Evolutionary conservation across 495 filamentous ascomycete genomes (phyloP).

Genomic region (Saxophila tyrrhenica): DNA sequence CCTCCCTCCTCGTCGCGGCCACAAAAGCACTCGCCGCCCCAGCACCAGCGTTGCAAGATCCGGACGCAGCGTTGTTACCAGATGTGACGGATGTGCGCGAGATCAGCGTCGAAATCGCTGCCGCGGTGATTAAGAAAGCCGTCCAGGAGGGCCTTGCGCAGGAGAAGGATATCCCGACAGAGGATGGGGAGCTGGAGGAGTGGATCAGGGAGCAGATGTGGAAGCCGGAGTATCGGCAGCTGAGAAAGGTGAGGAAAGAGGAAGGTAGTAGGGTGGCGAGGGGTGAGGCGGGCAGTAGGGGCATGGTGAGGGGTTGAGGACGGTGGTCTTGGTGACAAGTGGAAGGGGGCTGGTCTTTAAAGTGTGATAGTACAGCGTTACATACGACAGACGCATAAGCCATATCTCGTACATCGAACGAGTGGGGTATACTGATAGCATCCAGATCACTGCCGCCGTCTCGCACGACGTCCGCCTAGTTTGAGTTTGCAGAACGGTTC

Average conservation of each 20-base stretch:
- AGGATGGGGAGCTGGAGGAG: slow-evolving; percentile 48
- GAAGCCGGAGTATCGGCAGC: slow-evolving; percentile 59
- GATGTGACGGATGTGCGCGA: slow-evolving; percentile 65
- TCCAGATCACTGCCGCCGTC: not conserved
- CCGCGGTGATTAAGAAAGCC: slow-evolving; percentile 63
- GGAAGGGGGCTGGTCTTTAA: not conserved
- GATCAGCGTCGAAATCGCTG: slow-evolving; percentile 67
- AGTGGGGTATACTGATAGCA: not conserved
- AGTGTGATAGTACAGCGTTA: not conserved
- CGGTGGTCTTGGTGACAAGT: not conserved
- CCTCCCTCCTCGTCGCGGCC: slow-evolving; percentile 75
- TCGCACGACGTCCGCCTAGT: not conserved
- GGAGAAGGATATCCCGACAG: slow-evolving; percentile 45
- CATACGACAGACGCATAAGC: not conserved
- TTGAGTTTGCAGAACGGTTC: not conserved
- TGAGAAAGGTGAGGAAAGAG: slow-evolving; percentile 43
- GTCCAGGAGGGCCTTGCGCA: slow-evolving; percentile 56
- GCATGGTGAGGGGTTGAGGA: not conserved
- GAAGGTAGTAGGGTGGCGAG: slow-evolving; percentile 43
- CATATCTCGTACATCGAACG: not conserved
- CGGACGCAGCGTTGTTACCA: slow-evolving; percentile 52
- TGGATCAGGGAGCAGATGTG: slow-evolving; percentile 91
- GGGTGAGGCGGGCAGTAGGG: slow-evolving; percentile 42
- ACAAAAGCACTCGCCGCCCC: slow-evolving; percentile 58
- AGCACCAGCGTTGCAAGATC: slow-evolving; percentile 54